Conservation (phyloP, 192 early-diverging fungal genomes). For the Oehlia diaphana region DNA sequence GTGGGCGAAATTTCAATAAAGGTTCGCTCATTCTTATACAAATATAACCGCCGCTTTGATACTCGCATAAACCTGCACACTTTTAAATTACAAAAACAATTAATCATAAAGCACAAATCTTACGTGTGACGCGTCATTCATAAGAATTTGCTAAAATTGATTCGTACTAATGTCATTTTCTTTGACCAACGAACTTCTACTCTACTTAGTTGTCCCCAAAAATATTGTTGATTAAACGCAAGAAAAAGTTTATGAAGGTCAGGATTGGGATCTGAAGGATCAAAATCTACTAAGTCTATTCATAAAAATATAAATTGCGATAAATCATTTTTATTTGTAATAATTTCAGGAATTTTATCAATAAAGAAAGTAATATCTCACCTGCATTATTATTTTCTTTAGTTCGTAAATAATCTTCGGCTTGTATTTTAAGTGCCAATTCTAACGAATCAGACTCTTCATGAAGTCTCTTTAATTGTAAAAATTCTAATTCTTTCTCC, state of each 20-base stretch:
- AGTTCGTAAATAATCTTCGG: not conserved
- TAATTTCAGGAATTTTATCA: not conserved
- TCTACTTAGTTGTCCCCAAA: constrained; percentile 46
- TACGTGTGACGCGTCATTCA: no score
- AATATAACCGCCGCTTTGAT: constrained; percentile 46
- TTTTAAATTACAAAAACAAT: not conserved
- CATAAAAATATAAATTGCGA: not conserved
- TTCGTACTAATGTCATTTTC: constrained; percentile 53
- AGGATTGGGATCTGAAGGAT: constrained; percentile 36
- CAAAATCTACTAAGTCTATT: not conserved
- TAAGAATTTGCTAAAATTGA: not conserved
- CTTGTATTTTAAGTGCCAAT: constrained; percentile 11
- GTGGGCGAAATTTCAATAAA: constrained; percentile 63
- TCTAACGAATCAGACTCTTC: constrained; percentile 13
- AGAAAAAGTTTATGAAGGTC: constrained; percentile 58
- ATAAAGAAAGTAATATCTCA: not conserved
- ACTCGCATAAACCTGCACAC: constrained; percentile 62
- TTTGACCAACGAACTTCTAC: constrained; percentile 62
- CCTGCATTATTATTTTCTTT: not conserved
- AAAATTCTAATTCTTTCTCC: not conserved
- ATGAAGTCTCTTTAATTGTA: not conserved
- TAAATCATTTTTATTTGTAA: not conserved
- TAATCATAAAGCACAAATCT: not conserved
- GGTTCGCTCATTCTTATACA: constrained; percentile 61
- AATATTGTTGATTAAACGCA: constrained; percentile 56